Conservation (phyloP, 768 basidiomycete species). For the Scleroderma bovista region DNA sequence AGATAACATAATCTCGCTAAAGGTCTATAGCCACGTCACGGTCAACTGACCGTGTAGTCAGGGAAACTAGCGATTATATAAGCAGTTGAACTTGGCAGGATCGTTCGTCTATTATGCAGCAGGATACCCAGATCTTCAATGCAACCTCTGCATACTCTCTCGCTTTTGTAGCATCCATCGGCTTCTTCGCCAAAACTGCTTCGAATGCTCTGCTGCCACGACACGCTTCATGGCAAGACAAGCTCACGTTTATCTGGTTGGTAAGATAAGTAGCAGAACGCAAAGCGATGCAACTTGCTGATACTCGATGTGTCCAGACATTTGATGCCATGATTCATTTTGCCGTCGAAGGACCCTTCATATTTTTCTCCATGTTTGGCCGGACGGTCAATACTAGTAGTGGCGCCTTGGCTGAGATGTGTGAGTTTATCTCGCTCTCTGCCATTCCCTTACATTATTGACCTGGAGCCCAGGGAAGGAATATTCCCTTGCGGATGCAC, state of each 20-base stretch:
- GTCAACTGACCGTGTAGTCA: too few relatives aligned
- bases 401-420: constrained; percentile 68
- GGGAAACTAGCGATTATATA: too few relatives aligned
- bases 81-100: too few relatives aligned
- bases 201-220: constrained; percentile 57
- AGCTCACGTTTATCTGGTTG: constrained; percentile 73
- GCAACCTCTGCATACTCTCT: constrained; percentile 61
- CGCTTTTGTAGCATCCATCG: constrained; percentile 49
- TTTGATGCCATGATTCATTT: constrained; percentile 83
- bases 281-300: neutral
- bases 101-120: neutral
- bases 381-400: constrained; percentile 62
- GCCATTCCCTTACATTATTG: neutral
- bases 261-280: constrained; percentile 32
- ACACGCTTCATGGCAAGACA: constrained; percentile 58
- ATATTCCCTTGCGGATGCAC: constrained; percentile 72
- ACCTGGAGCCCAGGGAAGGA: constrained; percentile 57
- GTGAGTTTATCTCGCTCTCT: constrained; percentile 36
- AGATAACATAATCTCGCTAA: too few relatives aligned
- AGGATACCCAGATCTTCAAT: constrained; percentile 39
- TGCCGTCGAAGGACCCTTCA: constrained; percentile 73
- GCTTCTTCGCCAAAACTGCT: constrained; percentile 44
- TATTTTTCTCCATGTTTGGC: constrained; percentile 73
- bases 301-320: constrained; percentile 36
- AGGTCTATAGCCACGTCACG: too few relatives aligned